A percentile compares a stretch with the other conserved stretches of the same genome.
Evolutionary conservation across 2,329 filamentous ascomycete genomes (phyloP).

Genomic region (Neofusicoccum sp.): DNA sequence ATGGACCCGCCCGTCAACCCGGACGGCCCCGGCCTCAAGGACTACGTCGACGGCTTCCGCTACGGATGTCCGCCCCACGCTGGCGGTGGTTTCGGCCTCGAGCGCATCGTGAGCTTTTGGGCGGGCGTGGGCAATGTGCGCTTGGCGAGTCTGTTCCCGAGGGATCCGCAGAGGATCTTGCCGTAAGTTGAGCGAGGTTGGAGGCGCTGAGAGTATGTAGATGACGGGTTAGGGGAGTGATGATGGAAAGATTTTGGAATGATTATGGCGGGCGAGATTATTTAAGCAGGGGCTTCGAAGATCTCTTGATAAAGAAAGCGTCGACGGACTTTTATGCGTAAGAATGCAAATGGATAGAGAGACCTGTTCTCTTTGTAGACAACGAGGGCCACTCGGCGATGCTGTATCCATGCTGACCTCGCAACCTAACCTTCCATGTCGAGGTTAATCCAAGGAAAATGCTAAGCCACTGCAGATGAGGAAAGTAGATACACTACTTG

Average conservation of each 20-base stretch:
- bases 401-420: too few species aligned
- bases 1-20: constrained; percentile 62
- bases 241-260: too few species aligned
- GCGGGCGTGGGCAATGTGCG: constrained; percentile 66
- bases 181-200: constrained; percentile 36
- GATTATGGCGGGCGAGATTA: neutral
- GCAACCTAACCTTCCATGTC: too few species aligned
- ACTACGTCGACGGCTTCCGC: constrained; percentile 66
- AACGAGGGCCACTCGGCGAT: too few species aligned
- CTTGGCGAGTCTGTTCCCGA: constrained; percentile 64
- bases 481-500: too few species aligned
- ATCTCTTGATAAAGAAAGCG: too few species aligned
- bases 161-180: constrained; percentile 61
- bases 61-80: constrained; percentile 67
- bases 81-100: constrained; percentile 66
- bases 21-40: constrained; percentile 60
- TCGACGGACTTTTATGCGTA: too few species aligned
- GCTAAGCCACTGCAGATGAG: too few species aligned
- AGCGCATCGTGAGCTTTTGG: constrained; percentile 69
- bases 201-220: neutral
- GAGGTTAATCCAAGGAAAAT: too few species aligned
- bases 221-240: neutral
- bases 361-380: too few species aligned
- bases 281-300: neutral
- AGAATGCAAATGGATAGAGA: too few species aligned